phyloP scores from a whole-genome alignment of 805 yeast species.

The Ogataea methanolica region DNA sequence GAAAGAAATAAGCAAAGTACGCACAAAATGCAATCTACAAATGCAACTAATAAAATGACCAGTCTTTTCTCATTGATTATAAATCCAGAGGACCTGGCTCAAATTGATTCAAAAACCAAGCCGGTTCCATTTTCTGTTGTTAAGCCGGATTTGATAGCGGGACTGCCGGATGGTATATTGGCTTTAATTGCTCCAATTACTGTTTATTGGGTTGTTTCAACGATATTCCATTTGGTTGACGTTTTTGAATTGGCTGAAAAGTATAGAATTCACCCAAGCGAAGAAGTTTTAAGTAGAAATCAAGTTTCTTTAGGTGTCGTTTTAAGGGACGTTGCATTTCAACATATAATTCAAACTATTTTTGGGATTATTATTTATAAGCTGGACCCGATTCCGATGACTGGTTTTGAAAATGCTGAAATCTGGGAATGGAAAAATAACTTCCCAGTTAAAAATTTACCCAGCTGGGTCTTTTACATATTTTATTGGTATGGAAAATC shows the following conservation, averaged over 20 bases:
- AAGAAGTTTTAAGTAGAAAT: conserved; percentile 73
- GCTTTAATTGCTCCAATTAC: conserved; percentile 73
- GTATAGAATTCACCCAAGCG: conserved; percentile 89
- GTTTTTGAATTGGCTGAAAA: conserved; percentile 68
- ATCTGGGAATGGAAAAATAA: conserved; percentile 44
- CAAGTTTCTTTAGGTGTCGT: conserved; percentile 70
- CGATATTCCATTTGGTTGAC: conserved; percentile 73
- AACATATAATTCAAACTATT: conserved; percentile 77
- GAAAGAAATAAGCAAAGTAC: too few species aligned
- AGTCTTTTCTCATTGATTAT: conserved; percentile 2
- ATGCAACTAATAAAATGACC: neutral
- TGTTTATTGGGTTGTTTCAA: conserved; percentile 79
- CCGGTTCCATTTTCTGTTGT: conserved; percentile 27
- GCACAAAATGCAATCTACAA: too few species aligned
- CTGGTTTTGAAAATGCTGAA: conserved; percentile 43
- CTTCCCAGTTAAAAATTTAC: conserved; percentile 31
- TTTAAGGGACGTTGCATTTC: conserved; percentile 73
- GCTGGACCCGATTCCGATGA: conserved; percentile 52
- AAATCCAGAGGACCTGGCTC: conserved; percentile 19
- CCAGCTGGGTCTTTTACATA: conserved; percentile 44
- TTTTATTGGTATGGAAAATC: conserved; percentile 66
- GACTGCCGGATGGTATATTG: conserved; percentile 66
- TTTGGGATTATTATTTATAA: conserved; percentile 55
- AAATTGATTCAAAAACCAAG: conserved; percentile 15
- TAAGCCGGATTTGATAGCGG: conserved; percentile 45